Evolutionary conservation across 345 rosid genomes (phyloP).

Genomic region (Acer campestre): DNA sequence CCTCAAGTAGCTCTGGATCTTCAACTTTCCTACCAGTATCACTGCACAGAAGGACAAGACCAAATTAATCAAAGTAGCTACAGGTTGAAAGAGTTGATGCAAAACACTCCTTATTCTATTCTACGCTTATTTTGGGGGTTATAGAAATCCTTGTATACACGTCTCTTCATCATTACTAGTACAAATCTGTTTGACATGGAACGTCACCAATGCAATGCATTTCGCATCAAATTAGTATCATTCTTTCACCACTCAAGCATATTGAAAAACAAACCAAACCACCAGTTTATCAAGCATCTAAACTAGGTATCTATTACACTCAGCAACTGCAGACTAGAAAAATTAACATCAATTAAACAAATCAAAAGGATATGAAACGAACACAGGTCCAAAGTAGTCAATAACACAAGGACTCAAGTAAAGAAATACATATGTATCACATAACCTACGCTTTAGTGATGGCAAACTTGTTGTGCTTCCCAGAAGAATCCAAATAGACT

Average conservation of each 20-base stretch:
- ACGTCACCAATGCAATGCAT: background rate
- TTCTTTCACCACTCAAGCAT: background rate
- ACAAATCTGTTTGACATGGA: background rate
- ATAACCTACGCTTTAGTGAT: constrained; percentile 82
- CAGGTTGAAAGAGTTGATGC: background rate
- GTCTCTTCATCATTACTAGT: background rate
- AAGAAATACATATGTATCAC: constrained; percentile 1
- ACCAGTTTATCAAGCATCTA: background rate
- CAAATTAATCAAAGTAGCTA: constrained; percentile 12
- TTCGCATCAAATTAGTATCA: background rate
- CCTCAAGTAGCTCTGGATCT: constrained; percentile 94
- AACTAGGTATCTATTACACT: background rate
- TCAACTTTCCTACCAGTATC: constrained; percentile 91
- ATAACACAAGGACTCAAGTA: background rate
- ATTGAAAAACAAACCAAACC: background rate
- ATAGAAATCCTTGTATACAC: background rate
- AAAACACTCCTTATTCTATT: background rate
- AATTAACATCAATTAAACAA: background rate
- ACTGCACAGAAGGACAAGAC: constrained; percentile 45
- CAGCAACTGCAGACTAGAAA: background rate
- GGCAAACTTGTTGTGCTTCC: constrained; percentile 87
- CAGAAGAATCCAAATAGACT: constrained; percentile 90
- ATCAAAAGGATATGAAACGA: background rate
- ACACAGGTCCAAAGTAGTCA: background rate
- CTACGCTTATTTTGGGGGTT: background rate